Conservation (phyloP, 768 basidiomycete genomes). For the Psilocybe subaeruginosa region DNA sequence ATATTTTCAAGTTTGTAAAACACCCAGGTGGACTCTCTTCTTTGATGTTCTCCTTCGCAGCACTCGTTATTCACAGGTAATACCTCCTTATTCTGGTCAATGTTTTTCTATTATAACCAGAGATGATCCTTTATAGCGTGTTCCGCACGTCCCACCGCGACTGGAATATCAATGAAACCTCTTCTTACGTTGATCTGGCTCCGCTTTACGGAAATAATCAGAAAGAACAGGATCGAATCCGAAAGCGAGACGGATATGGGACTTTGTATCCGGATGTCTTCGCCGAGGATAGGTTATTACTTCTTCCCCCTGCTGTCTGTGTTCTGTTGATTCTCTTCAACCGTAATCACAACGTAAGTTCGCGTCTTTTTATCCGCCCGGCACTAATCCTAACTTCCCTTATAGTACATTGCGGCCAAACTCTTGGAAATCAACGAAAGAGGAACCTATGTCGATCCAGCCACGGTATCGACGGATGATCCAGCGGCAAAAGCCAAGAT, state of each 20-base stretch:
- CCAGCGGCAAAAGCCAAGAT: constrained; percentile 38
- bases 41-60: constrained; percentile 82
- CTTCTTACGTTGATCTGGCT: constrained; percentile 84
- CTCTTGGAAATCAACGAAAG: constrained; percentile 83
- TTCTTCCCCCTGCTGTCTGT: constrained; percentile 79
- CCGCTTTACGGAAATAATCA: constrained; percentile 82
- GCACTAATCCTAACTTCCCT: background rate
- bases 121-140: constrained; percentile 44
- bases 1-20: constrained; percentile 56
- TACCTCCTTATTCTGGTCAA: background rate
- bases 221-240: constrained; percentile 57
- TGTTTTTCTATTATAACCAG: background rate
- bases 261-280: constrained; percentile 72
- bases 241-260: constrained; percentile 66
- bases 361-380: background rate
- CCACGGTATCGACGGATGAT: constrained; percentile 39
- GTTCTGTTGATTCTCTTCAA: constrained; percentile 84
- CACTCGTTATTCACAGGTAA: constrained; percentile 79
- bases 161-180: constrained; percentile 78
- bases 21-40: constrained; percentile 83
- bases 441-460: constrained; percentile 61
- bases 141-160: constrained; percentile 81
- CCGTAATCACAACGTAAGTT: constrained; percentile 83
- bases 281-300: constrained; percentile 75
- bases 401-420: constrained; percentile 77